These are phyloP conservation scores for Boletus reticulatus DNA, from an alignment of 768 basidiomycete genomes.

Conservation along the genomic window DNA sequence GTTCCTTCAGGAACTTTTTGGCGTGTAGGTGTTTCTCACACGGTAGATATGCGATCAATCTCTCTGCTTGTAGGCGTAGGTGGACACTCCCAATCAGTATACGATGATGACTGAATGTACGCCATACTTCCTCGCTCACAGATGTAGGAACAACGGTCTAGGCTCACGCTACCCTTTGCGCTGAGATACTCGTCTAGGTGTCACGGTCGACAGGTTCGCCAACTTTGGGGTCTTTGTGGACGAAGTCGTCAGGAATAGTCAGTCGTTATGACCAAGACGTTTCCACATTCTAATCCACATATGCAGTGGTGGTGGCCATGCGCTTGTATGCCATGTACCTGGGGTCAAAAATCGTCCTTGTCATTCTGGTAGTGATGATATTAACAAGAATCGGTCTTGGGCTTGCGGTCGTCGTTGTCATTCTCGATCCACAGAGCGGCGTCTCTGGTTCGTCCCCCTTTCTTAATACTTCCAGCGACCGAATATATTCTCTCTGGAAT, in stretches of 20 bases:
- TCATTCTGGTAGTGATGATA: conserved; percentile 4
- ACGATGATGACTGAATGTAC: background rate
- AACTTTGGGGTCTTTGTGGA: conserved; percentile 13
- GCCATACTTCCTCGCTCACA: background rate
- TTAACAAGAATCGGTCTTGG: conserved; percentile 6
- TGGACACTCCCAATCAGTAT: background rate
- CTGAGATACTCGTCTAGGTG: background rate
- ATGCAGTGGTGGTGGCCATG: conserved; percentile 15
- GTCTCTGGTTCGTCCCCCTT: conserved; percentile 4
- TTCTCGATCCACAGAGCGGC: conserved; percentile 17
- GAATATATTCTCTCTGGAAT: conserved; percentile 18
- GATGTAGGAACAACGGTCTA: conserved; percentile 4
- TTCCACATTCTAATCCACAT: background rate
- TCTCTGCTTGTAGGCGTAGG: conserved; percentile 7
- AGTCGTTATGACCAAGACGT: background rate
- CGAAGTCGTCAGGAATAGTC: conserved; percentile 11
- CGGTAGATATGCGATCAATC: background rate
- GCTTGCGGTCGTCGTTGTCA: conserved; percentile 6
- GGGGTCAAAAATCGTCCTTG: conserved; percentile 7
- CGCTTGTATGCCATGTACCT: conserved; percentile 24
- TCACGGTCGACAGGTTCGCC: conserved; percentile 7
- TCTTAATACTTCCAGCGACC: conserved; percentile 2
- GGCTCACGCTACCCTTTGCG: background rate
- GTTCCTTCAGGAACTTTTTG: too few relatives aligned
- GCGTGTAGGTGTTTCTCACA: conserved; percentile 5